Base-by-base conservation (phyloP, 768 basidiomycete species). In the Trametes cinnabarina region DNA sequence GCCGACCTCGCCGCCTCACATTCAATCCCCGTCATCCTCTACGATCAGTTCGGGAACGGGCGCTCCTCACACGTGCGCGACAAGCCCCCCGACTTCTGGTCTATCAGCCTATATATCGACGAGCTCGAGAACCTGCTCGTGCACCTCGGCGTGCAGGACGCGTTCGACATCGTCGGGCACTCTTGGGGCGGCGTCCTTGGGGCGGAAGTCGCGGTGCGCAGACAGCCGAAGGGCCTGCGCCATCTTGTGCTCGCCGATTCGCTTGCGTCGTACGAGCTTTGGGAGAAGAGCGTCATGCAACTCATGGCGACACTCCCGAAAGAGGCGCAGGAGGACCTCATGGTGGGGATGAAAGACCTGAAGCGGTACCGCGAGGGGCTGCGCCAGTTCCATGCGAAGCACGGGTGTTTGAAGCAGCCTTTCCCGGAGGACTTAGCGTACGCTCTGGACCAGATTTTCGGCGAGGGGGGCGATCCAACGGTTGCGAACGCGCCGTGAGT, bases 161-260 rank as follows among this genome's bases (percentile, higher is more conserved):
- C 65, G n/a, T 85, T 75, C 65, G 74, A 78, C 62, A 63, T 85
- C 8, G 58, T 77, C 4, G 84, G 84, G 0, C 83, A 85, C 47
- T 82, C 80, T 5, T 84, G 82, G 82, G 84, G 83, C 20, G 83
- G 79, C 1, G 80, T 80, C 66, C 71, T 85, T 10, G 80, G 70
- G 0, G 61, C 71, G 14, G 75, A 79, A 56, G 77, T 76, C 58
- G 76, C 55, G 4, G 68, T 75, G 37, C 65, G 72, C 22, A 69
- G 71, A 12, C 75, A 55, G 22, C 81, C 82, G 35, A 22, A 79
- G 81, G 5, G 64, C 26, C 41, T 62, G 49, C 72, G 74, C 61
- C 74, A 72, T 42, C 73, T 84, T 30, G 60, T 85, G 26, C 62
- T 84, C 23, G 63, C 75, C 25, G 70, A 79, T 51, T 69, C 79